phyloP scores from a whole-genome alignment of 2,329 filamentous ascomycete genomes.

The Lachnum nothofagi region DNA sequence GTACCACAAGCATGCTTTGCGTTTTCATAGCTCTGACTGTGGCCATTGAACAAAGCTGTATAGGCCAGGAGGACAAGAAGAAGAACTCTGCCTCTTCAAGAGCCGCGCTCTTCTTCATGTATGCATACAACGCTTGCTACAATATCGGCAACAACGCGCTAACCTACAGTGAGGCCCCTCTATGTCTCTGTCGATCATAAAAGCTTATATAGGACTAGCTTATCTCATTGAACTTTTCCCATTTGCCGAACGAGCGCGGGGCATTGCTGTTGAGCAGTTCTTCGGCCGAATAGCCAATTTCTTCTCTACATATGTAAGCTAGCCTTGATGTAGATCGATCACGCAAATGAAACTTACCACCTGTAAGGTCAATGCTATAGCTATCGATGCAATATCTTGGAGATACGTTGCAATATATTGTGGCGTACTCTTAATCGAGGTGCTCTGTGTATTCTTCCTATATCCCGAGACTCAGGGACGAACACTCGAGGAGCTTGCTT shows the following conservation, averaged over 20 bases:
- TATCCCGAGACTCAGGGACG: constrained; percentile 42
- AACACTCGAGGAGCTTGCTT: constrained; percentile 43
- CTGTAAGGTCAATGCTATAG: constrained; percentile 42
- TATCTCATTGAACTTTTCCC: constrained; percentile 56
- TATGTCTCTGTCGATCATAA: too few species aligned
- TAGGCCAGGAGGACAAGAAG: constrained; percentile 31
- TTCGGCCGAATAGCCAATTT: constrained; percentile 41
- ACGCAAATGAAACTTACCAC: background rate
- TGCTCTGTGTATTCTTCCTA: constrained; percentile 40
- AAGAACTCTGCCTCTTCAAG: constrained; percentile 16
- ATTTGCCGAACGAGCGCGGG: constrained; percentile 51
- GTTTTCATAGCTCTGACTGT: constrained; percentile 54
- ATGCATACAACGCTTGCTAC: constrained; percentile 54
- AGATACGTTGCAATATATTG: constrained; percentile 42
- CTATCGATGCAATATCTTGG: constrained; percentile 38
- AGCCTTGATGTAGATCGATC: background rate
- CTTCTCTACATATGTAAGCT: constrained; percentile 39
- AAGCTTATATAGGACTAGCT: constrained; percentile 28
- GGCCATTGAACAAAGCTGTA: constrained; percentile 38
- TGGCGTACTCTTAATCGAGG: constrained; percentile 39
- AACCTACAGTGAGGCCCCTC: constrained; percentile 51
- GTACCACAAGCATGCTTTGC: constrained; percentile 47
- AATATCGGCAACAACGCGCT: constrained; percentile 62
- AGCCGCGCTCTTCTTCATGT: constrained; percentile 53
- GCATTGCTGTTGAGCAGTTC: constrained; percentile 42